These are phyloP conservation scores for Cercospora sp. DNA, from an alignment of 2,329 filamentous ascomycete species.

Conservation along the genomic window DNA sequence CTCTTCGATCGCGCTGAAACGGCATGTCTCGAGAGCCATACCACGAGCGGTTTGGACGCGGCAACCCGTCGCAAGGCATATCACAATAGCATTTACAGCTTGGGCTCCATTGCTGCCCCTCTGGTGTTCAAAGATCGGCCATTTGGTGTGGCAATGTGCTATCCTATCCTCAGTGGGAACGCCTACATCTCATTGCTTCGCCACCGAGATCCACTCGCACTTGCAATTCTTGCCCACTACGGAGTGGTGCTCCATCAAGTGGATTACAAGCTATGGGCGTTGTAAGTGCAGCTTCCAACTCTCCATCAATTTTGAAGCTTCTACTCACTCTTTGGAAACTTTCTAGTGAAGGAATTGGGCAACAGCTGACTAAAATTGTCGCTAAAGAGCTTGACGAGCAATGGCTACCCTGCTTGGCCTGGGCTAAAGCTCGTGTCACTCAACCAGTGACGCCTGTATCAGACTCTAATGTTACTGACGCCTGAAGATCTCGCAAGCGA, in stretches of 20 bases:
- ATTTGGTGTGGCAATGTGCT: slow-evolving; percentile 19
- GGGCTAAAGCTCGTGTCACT: slow-evolving; percentile 15
- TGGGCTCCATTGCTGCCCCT: slow-evolving; percentile 22
- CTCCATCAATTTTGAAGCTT: not conserved
- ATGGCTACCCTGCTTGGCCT: slow-evolving; percentile 17
- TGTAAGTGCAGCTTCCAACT: not conserved
- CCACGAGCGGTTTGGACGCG: slow-evolving; percentile 11
- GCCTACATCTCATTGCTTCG: slow-evolving; percentile 22
- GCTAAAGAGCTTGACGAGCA: slow-evolving; percentile 13
- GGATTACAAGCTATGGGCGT: slow-evolving; percentile 13
- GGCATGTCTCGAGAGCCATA: not conserved
- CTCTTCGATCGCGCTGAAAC: slow-evolving; percentile 17
- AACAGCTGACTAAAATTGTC: slow-evolving; percentile 14
- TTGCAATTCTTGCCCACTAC: slow-evolving; percentile 27
- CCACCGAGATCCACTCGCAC: slow-evolving; percentile 26
- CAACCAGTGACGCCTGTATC: slow-evolving; percentile 11
- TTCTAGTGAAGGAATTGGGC: slow-evolving; percentile 13
- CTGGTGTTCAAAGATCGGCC: slow-evolving; percentile 16
- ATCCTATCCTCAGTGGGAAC: slow-evolving; percentile 23
- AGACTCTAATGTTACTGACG: not conserved
- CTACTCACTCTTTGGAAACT: not conserved
- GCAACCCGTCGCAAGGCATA: slow-evolving; percentile 18
- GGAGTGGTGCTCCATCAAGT: slow-evolving; percentile 23
- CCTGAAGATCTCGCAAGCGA: not conserved
- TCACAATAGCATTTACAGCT: slow-evolving; percentile 21